Percentiles rank a stretch among this genome's conserved stretches.
Conservation (phyloP, 1,139 yeast species). For the Scheffersomyces lignicola region DNA sequence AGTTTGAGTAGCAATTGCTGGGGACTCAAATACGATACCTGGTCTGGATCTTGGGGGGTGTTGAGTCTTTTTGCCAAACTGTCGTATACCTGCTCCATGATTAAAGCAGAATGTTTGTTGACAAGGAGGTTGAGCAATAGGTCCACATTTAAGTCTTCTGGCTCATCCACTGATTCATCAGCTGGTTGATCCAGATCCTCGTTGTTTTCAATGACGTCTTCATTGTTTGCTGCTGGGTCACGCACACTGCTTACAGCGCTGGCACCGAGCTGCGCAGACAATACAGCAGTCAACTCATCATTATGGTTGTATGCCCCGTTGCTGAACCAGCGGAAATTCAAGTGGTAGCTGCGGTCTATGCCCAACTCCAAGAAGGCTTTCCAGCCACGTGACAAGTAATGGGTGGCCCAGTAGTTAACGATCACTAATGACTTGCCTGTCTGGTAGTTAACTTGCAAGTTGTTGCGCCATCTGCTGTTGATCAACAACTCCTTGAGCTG, state of each 20-base stretch:
- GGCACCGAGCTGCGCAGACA: constrained; percentile 6
- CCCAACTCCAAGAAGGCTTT: constrained; percentile 66
- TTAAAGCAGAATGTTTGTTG: constrained; percentile 38
- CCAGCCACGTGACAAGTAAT: constrained; percentile 36
- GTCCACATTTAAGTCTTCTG: constrained; percentile 38
- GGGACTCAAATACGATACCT: constrained; percentile 25
- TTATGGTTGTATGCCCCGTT: constrained; percentile 43
- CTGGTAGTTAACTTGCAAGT: constrained; percentile 64
- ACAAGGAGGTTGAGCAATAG: constrained; percentile 33
- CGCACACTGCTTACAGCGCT: constrained; percentile 6
- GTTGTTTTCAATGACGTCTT: constrained; percentile 6
- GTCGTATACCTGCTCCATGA: constrained; percentile 25
- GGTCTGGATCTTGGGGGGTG: constrained; percentile 7
- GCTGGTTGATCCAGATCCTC: constrained; percentile 8
- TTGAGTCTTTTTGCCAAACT: constrained; percentile 13
- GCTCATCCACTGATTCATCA: constrained; percentile 19
- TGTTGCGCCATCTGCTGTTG: constrained; percentile 61
- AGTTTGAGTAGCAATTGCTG: constrained; percentile 39
- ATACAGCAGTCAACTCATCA: constrained; percentile 19
- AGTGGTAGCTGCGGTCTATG: constrained; percentile 49
- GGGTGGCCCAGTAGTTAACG: constrained; percentile 70
- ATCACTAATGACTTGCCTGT: constrained; percentile 61
- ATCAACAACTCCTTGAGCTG: constrained; percentile 60
- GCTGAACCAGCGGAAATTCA: constrained; percentile 68
- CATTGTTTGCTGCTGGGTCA: too few species aligned